Base-by-base conservation (phyloP, 2,329 filamentous ascomycete genomes). In the Amylocarpus encephaloides region DNA sequence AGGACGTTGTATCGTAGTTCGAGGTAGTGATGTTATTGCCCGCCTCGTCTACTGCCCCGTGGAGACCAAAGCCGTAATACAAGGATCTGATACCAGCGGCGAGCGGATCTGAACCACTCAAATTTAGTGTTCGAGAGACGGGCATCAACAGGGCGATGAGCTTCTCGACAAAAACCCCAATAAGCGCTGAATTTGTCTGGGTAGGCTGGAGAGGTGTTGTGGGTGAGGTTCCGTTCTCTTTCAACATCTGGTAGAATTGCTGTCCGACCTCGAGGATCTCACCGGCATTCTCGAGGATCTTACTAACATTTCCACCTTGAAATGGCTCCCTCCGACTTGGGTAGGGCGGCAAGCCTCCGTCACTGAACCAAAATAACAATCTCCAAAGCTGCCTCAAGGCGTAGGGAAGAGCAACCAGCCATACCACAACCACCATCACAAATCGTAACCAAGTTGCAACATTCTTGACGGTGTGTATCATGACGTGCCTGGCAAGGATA, bases 331-430 rank as follows among this genome's bases (percentile, higher is more conserved):
- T 46, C 11, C 46, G 35, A 11, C 52, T 40, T 36, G 62, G 49
- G 12, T 52, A 54, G 7, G 58, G 35, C 22, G 63, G 58, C 62
- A 64, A 66, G 29, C 61, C 62, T 46, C 65, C 65, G 53, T 67
- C 65, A 43, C 64, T 67, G 40, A 67, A 62, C 90, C 91, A 98
- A 71, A 98, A 97, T 59, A 97, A 77, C 53, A 89, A 86, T 35
- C 92, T 82, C 94, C 93, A 98, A 42, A 94, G 83, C 34, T 87
- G 85, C 61, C 94, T 82, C 79, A 97, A 95, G 42, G 87, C 81
- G 71, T 88, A 96, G 1, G 93, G 93, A 42, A 98, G 76, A 73
- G 87, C 84, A 44, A 86, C 82, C 18, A 96, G 75, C 93, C 94
- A 98, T 18, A 98, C 88, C 49, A 84, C 83, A 10, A 79, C 77